Base-by-base conservation (phyloP, 768 basidiomycete genomes). In the Lentinus tigrinus region DNA sequence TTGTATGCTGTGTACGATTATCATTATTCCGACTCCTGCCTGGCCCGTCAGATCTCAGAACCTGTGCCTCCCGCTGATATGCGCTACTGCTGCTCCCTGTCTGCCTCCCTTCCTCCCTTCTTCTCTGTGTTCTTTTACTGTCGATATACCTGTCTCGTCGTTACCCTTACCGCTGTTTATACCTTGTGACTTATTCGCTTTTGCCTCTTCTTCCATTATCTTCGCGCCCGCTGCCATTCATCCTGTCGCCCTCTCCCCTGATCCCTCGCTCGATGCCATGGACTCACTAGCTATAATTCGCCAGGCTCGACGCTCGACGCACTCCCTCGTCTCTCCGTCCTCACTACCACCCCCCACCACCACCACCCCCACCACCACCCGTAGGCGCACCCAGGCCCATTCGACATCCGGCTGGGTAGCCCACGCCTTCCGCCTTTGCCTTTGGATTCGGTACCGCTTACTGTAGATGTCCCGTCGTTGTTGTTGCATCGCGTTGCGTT, bases 1-100 rank as follows among this genome's bases (percentile, higher is more conserved):
- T n/a, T 47, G 51, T 61, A 61, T 61, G 60, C 60, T 61, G 55
- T 61, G 60, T 61, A 61, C 52, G 52, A 51, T 31, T 54, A 54
- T 61, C 43, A 61, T 61, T 54, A 56, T 61, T 47, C n/a, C 50
- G 36, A 26, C n/a, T 24, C 36, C 9, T 37, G 36, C 46, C 26
- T n/a, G 5, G 31, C 31, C 31, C 31, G 31, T 11, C 31, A 6
- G 31, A n/a, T n/a, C n/a, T n/a, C n/a, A n/a, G n/a, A n/a, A n/a
- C n/a, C n/a, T n/a, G n/a, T n/a, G n/a, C n/a, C n/a, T 11, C 28
- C 31, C 31, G 31, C 31, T 11, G 31, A 31, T 56, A 55, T 56
- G 59, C 52, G 47, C 47, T 23, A 19, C 47, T 47, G 46, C 46
- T 47, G 23, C 47, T 54, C 51, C 54, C 40, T 54, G 38, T n/a